phyloP scores from a whole-genome alignment of 768 basidiomycete species.

The Tricholoma matsutake region DNA sequence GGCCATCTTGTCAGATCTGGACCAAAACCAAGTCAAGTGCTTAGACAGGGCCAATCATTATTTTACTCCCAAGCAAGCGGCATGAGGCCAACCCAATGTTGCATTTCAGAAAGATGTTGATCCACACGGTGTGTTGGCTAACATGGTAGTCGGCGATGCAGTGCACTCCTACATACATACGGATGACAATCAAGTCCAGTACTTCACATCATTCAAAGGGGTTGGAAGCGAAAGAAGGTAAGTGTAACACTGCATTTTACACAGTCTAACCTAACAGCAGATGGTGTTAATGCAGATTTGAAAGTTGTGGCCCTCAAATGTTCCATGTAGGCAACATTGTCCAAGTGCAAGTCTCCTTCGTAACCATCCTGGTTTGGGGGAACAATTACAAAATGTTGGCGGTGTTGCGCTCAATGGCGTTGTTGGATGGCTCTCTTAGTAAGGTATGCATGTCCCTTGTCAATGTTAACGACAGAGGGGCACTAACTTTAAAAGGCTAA shows the following conservation, averaged over 20 bases:
- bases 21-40: not conserved
- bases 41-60: not conserved
- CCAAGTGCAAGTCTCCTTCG: not conserved
- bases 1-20: not conserved
- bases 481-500: not conserved
- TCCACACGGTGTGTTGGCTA: not conserved
- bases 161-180: not conserved
- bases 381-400: not conserved
- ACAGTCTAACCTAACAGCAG: not conserved
- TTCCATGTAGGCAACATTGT: not conserved
- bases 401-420: not conserved
- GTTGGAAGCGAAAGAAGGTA: not conserved
- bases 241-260: not conserved
- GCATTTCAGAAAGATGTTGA: not conserved
- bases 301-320: not conserved
- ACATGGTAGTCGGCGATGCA: not conserved
- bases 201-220: too few relatives aligned
- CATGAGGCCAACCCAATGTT: not conserved
- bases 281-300: not conserved
- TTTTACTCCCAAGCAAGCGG: not conserved
- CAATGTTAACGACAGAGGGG: not conserved
- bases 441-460: too few relatives aligned
- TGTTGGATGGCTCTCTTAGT: too few relatives aligned
- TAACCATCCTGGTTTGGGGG: not conserved
- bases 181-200: not conserved